These are phyloP conservation scores for Rhodotorula diobovata DNA, from an alignment of 768 basidiomycete species.

Conservation along the genomic window DNA sequence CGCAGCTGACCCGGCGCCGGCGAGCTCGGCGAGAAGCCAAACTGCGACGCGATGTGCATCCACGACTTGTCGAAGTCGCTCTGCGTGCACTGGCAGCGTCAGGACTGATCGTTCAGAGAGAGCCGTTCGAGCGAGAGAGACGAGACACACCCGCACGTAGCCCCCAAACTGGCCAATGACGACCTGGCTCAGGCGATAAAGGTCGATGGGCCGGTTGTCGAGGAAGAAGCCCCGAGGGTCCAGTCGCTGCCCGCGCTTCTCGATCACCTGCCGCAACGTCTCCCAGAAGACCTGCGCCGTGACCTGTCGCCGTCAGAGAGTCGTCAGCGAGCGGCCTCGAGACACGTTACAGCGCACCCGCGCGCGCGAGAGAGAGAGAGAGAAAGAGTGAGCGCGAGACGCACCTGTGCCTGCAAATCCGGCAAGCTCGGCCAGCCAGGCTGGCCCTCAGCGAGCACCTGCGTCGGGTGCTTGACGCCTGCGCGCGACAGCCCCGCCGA, in stretches of 20 bases:
- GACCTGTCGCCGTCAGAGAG: constrained; percentile 2
- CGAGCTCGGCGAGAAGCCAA: background rate
- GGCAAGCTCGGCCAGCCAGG: background rate
- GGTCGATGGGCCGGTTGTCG: constrained; percentile 6
- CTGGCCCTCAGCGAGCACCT: background rate
- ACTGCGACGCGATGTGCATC: background rate
- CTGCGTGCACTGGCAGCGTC: background rate
- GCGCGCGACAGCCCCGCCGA: background rate
- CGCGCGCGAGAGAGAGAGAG: background rate
- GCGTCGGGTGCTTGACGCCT: background rate
- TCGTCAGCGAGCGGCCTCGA: background rate
- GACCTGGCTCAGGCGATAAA: constrained; percentile 13
- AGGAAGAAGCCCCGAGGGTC: constrained; percentile 6
- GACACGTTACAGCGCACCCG: no score
- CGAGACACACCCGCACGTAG: constrained; percentile 10
- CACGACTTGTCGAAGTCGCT: constrained; percentile 11
- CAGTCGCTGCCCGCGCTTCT: constrained; percentile 3
- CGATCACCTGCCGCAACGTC: background rate
- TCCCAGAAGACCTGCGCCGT: constrained; percentile 4
- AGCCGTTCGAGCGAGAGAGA: background rate
- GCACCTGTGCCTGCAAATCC: constrained; percentile 2
- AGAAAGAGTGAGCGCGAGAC: background rate
- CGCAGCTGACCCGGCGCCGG: background rate
- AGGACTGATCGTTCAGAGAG: background rate
- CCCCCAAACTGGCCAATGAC: constrained; percentile 18